phyloP scores from a whole-genome alignment of 1,139 yeast genomes.

The Suhomyces wounanorum region DNA sequence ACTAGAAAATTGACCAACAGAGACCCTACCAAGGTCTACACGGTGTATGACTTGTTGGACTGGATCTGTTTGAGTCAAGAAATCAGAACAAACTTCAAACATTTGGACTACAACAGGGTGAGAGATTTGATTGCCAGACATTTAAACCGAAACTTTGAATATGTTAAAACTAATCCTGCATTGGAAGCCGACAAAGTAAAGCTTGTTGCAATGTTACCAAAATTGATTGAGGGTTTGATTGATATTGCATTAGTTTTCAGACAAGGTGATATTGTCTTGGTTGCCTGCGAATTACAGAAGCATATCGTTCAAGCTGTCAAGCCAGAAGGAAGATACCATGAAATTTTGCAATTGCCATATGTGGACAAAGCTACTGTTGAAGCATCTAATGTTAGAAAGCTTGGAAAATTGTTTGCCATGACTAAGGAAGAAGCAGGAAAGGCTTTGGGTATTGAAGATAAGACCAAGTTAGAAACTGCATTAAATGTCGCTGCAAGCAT shows the following conservation, averaged over 20 bases:
- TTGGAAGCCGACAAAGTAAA: constrained; percentile 50
- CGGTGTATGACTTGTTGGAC: constrained; percentile 59
- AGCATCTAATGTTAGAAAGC: constrained; percentile 49
- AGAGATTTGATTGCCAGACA: constrained; percentile 56
- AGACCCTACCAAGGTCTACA: constrained; percentile 73
- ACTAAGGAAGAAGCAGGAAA: constrained; percentile 56
- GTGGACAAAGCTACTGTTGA: constrained; percentile 51
- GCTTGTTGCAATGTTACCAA: constrained; percentile 65
- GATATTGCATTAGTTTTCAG: constrained; percentile 84
- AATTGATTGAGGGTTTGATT: constrained; percentile 68
- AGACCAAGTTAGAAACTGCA: constrained; percentile 47
- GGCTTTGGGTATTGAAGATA: constrained; percentile 57
- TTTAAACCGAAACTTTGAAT: constrained; percentile 50
- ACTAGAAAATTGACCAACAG: constrained; percentile 65
- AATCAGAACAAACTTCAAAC: constrained; percentile 43
- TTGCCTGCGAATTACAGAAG: constrained; percentile 69
- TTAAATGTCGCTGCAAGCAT: constrained; percentile 62
- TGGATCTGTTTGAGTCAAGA: constrained; percentile 70
- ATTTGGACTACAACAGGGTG: constrained; percentile 49
- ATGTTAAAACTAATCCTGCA: constrained; percentile 17
- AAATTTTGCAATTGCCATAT: constrained; percentile 79
- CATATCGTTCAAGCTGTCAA: constrained; percentile 79
- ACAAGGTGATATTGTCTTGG: constrained; percentile 61
- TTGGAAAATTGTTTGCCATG: constrained; percentile 68
- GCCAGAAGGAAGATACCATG: constrained; percentile 55